Base-by-base conservation (phyloP, 345 rosid genomes). In the Moricandia arvensis region DNA sequence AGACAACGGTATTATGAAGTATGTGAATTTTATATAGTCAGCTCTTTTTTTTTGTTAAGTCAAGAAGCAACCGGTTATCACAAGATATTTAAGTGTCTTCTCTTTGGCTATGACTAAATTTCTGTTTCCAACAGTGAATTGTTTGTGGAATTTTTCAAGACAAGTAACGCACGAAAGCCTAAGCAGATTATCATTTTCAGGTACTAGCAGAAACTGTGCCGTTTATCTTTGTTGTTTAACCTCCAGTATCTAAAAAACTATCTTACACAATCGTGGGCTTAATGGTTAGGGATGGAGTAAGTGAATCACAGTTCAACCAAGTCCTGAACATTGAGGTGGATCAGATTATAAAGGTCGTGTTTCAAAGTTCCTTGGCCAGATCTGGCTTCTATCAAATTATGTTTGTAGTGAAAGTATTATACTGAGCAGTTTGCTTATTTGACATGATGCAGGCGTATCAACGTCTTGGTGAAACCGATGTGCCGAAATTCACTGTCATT, bases 1-100 rank as follows among this genome's bases (percentile, higher is more conserved):
- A 5, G 97, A 91, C 71, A 86, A 86, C 80, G 98, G 97, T 72
- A 90, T 91, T 15, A 83, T 91, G 84, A 85, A 95, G 98, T 93
- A 84, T 77, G 82, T 68, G 45, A 41, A 63, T 29, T 21, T 53
- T 54, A 54, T 55, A 11, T 59, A 8, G 31, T 34, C 70, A 49
- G 62, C 64, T 60, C 26, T 26, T 24, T 26, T 65, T 4, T 21
- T 24, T 7, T 12, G 7, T 24, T 24, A 61, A 64, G 26, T 24
- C 34, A 65, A 65, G 55, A 43, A 26, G 55, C 33, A 65, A 65
- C 54, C 24, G 41, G 11, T 31, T 45, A 66, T 49, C 43, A 24
- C 45, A 35, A 71, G 33, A 51, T 47, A 29, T 24, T 34, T 11
- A 34, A 41, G 31, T 60, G 12, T 41, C 59, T 47, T 47, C 53